These are phyloP conservation scores for Aspergillus avenaceus DNA, from an alignment of 495 filamentous ascomycete species.

Conservation along the genomic window DNA sequence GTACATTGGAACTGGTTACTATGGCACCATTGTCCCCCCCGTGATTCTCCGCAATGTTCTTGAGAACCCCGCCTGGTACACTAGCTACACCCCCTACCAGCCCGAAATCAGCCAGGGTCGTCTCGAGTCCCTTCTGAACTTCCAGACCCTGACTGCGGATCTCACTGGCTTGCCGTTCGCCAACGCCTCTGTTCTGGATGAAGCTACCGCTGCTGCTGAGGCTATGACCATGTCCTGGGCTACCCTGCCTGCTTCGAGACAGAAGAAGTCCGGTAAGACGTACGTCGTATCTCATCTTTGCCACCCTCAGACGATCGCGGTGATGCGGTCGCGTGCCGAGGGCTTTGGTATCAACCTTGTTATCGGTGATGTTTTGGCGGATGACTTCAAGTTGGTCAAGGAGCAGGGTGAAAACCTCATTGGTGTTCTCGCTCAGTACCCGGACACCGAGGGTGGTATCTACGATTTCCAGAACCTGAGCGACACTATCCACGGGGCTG, in stretches of 20 bases:
- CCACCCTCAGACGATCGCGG: slow-evolving; percentile 86
- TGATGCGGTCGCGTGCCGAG: slow-evolving; percentile 83
- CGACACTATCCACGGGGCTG: slow-evolving; percentile 72
- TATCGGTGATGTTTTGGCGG: slow-evolving; percentile 63
- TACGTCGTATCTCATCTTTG: slow-evolving; percentile 80
- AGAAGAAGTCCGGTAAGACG: slow-evolving; percentile 71
- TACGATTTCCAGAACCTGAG: slow-evolving; percentile 70
- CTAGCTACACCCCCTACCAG: slow-evolving; percentile 97
- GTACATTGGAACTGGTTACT: slow-evolving; percentile 88
- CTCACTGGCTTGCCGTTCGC: slow-evolving; percentile 85
- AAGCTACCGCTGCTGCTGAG: slow-evolving; percentile 91
- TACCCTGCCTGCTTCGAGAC: slow-evolving; percentile 63
- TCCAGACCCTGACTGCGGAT: slow-evolving; percentile 91
- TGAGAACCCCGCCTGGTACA: slow-evolving; percentile 96
- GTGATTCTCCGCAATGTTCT: slow-evolving; percentile 94
- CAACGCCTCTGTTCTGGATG: slow-evolving; percentile 92
- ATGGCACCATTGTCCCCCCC: slow-evolving; percentile 77
- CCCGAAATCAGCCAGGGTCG: slow-evolving; percentile 96
- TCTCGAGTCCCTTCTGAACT: slow-evolving; percentile 91
- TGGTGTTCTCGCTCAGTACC: slow-evolving; percentile 92
- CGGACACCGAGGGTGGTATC: slow-evolving; percentile 82
- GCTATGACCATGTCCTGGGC: slow-evolving; percentile 95
- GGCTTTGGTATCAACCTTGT: slow-evolving; percentile 86
- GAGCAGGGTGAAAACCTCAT: slow-evolving; percentile 78
- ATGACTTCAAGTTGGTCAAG: slow-evolving; percentile 60